Base-by-base conservation (phyloP, 2,329 filamentous ascomycete species). In the Aspergillus sclerotialis region DNA sequence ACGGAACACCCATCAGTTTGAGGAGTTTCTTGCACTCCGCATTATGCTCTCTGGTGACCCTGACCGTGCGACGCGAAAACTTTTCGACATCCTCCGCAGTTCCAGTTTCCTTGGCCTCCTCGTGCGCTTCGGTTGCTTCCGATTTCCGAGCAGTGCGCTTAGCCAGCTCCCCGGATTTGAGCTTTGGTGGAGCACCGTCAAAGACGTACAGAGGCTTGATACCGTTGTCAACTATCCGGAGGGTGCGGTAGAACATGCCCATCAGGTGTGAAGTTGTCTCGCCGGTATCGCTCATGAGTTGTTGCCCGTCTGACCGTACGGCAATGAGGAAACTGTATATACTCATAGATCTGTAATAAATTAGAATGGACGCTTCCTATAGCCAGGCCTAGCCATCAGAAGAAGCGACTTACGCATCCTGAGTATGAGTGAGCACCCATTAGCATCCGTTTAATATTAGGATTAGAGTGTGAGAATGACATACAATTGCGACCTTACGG, bases 191-290 rank as follows among this genome's bases (percentile, higher is more conserved):
- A 7, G 89, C 88, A 38, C 92, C 92, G 52, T 98, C 92, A 60
- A 98, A 98, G 38, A 98, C 90, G 63, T 94, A 98, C 48, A 98
- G 76, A 1, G 92, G 92, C 61, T 98, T 98, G 69, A 98, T 96
- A 38, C 92, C 92, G 53, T 95, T 96, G 66, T 98, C 92, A 54
- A 96, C 86, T 69, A 98, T 96, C 51, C 92, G 88, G 5, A 98
- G 75, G 2, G 92, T 98, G 51, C 92, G 89, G 72, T 98, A 98
- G 71, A 98, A 98, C 80, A 98, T 90, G 56, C 92, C 92, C 89
- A 98, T 96, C 11, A 98, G 70, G 61, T 98, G 92, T 12, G 92
- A 98, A 1, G 92, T 98, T 2, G 92, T 98, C 63, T 96, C 88
- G 54, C 92, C 92, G 33, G 81, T 82, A 55, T 98, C 92, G 63